A percentile compares a stretch with the other conserved stretches of the same genome.
Conservation (phyloP, 129 eudicot species). For the Apium graveolens region DNA sequence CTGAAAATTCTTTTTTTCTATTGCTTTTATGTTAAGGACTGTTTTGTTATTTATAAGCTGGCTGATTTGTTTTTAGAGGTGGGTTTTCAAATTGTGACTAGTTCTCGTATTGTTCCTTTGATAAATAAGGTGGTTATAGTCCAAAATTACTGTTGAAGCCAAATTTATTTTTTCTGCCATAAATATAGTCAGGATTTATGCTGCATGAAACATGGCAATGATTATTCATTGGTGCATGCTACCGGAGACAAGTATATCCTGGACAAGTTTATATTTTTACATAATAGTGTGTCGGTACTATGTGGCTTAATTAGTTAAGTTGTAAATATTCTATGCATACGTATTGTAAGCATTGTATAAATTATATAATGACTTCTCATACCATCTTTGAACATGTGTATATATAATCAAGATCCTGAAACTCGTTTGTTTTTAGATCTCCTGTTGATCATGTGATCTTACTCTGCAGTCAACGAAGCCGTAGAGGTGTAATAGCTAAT, state of each 20-base stretch:
- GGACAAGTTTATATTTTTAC: too few relatives aligned
- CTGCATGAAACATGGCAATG: neutral
- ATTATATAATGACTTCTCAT: neutral
- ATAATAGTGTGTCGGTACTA: neutral
- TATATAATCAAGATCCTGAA: neutral
- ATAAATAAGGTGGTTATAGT: neutral
- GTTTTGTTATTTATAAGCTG: neutral
- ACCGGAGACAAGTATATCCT: too few relatives aligned
- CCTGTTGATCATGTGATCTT: neutral
- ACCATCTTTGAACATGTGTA: too few relatives aligned
- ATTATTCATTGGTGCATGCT: too few relatives aligned
- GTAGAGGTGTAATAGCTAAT: conserved; percentile 31
- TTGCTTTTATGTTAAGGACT: neutral
- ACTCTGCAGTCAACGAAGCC: conserved; percentile 39
- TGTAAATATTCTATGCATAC: neutral
- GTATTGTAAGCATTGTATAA: neutral
- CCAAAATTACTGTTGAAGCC: neutral
- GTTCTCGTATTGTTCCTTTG: too few relatives aligned
- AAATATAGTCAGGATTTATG: neutral
- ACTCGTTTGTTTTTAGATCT: neutral
- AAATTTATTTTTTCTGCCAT: neutral
- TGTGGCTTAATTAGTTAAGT: neutral
- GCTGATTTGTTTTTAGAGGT: neutral
- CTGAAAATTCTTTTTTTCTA: too few relatives aligned
- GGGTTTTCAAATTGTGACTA: too few relatives aligned